Evolutionary conservation across 139 green algal species (phyloP), one percentile per base, ranked within the genome.

Genomic region (Pleodorina starrii): DNA sequence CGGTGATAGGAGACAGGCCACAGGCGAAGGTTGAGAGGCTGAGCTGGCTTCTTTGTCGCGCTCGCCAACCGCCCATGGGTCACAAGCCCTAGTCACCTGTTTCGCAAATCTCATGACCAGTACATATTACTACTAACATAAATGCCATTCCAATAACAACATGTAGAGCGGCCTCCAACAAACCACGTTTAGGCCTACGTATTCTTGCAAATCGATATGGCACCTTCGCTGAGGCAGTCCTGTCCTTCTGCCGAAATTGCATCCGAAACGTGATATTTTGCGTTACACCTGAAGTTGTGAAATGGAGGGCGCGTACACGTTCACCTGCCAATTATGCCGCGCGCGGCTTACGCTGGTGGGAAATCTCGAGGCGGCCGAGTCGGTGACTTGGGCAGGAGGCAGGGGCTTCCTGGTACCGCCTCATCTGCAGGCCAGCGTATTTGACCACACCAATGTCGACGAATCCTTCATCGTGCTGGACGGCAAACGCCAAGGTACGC

Each of bases 391-490:
- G 43, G 46, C 54, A 57, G 38, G 66, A n/a, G 74, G 66, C 1
- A n/a, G 66, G 57, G 36, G 90, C 57, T 32, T 75, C 43, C 78
- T 89, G 59, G 79, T 86, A 14, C 81, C 81, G 0, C 42, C 60
- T 27, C 81, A 87, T 27, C 85, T 87, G 3, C 69, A 90, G 23
- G 77, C 88, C 19, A 87, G 69, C 72, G 77, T 90, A 25, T 91
- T 92, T 43, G 90, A 93, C 29, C 75, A 72, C 17, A 50, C 68
- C 29, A 85, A 80, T 29, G 92, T 96, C 3, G 94, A 97, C 21
- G 95, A 96, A n/a, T 97, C 94, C 6, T 97, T 97, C 73, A 92
- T 97, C 21, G 73, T 97, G 23, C 88, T 97, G 44, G 94, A 97
- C 21, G 78, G 89, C 66, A 84, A 77, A 29, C 76, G 75, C 16